Percentiles rank a stretch among this genome's conserved stretches.
These are phyloP conservation scores for Blastobotrys peoriensis DNA, from an alignment of 805 yeast genomes.

Conservation along the genomic window DNA sequence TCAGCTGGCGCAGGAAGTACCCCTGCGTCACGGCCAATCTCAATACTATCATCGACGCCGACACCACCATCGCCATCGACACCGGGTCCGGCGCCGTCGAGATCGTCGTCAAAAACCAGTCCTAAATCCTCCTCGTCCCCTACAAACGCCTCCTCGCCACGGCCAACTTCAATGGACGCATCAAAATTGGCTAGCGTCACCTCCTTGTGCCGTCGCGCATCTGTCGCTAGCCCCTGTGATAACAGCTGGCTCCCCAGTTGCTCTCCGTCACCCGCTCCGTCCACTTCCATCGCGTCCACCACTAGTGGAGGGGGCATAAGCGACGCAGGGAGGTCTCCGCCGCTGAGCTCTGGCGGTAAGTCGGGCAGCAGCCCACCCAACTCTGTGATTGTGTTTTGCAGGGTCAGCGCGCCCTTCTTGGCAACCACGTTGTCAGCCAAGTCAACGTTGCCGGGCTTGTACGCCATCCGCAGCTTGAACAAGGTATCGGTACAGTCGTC, in stretches of 20 bases:
- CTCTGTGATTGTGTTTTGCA: slow-evolving; percentile 75
- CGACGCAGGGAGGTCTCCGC: slow-evolving; percentile 1
- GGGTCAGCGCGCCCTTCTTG: slow-evolving; percentile 51
- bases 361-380: slow-evolving; percentile 50
- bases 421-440: slow-evolving; percentile 47
- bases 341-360: slow-evolving; percentile 36
- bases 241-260: not conserved
- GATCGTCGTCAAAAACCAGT: slow-evolving; percentile 45
- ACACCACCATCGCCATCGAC: slow-evolving; percentile 14
- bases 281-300: slow-evolving; percentile 5
- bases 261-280: not conserved
- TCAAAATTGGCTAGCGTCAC: slow-evolving; percentile 31
- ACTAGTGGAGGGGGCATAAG: slow-evolving; percentile 2
- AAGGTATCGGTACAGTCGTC: slow-evolving; percentile 81
- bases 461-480: slow-evolving; percentile 55
- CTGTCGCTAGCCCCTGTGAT: slow-evolving; percentile 2
- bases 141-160: slow-evolving; percentile 37
- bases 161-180: slow-evolving; percentile 61
- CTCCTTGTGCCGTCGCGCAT: slow-evolving; percentile 4
- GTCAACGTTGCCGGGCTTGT: slow-evolving; percentile 38
- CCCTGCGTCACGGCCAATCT: slow-evolving; percentile 27
- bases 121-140: slow-evolving; percentile 42
- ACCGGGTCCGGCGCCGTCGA: slow-evolving; percentile 23
- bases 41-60: slow-evolving; percentile 38
- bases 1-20: slow-evolving; percentile 16